These are phyloP conservation scores for Seminavis robusta DNA, from an alignment of 108 stramenopile species.

Conservation along the genomic window DNA sequence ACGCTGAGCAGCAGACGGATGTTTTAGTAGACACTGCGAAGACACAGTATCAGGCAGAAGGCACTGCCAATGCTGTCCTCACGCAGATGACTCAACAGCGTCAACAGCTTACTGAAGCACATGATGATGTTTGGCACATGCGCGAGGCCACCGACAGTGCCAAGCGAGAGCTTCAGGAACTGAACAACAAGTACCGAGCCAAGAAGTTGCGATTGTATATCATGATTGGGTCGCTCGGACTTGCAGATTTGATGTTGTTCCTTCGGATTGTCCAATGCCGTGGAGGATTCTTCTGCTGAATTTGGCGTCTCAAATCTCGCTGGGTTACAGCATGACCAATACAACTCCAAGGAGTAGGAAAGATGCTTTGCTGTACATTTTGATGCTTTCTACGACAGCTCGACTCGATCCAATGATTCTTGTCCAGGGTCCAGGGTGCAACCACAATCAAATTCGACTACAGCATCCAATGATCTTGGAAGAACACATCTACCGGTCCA, in stretches of 20 bases:
- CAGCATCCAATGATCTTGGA: too few relatives aligned
- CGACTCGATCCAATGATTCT: too few relatives aligned
- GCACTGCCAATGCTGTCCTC: conserved; percentile 70
- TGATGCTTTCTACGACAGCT: too few relatives aligned
- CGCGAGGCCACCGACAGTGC: conserved; percentile 69
- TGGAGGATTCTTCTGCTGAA: conserved; percentile 83
- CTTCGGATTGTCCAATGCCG: conserved; percentile 72
- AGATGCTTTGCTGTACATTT: too few relatives aligned
- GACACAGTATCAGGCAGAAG: conserved; percentile 79
- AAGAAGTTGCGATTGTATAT: conserved; percentile 65
- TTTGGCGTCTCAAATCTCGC: too few relatives aligned
- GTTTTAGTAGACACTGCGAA: conserved; percentile 72
- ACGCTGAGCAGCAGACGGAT: conserved; percentile 77
- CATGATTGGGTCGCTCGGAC: conserved; percentile 57
- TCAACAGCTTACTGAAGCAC: conserved; percentile 77
- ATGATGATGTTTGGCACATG: conserved; percentile 83
- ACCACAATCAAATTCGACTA: too few relatives aligned
- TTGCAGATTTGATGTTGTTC: conserved; percentile 68
- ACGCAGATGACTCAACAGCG: conserved; percentile 73
- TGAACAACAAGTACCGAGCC: conserved; percentile 65
- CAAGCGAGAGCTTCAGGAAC: conserved; percentile 62
- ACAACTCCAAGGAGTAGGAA: too few relatives aligned
- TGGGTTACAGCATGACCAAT: too few relatives aligned
- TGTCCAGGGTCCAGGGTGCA: too few relatives aligned
- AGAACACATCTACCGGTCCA: too few relatives aligned